phyloP scores from a whole-genome alignment of 2,329 filamentous ascomycete species.

The Arachnomyces sp. region DNA sequence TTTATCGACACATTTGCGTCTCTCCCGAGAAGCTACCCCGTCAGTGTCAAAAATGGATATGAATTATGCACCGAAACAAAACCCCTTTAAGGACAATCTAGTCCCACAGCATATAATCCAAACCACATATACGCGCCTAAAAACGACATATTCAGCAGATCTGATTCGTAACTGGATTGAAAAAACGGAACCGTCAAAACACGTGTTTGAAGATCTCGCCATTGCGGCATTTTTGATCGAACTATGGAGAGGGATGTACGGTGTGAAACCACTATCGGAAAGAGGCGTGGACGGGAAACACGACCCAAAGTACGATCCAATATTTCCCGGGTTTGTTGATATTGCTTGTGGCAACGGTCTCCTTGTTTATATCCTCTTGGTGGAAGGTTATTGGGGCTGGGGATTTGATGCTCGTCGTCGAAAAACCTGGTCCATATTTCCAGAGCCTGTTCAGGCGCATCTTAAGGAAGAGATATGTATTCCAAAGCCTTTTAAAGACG shows the following conservation, averaged over 20 bases:
- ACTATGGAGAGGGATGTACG: constrained; percentile 81
- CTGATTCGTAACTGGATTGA: constrained; percentile 77
- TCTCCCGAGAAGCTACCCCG: no score
- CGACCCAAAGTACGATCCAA: constrained; percentile 10
- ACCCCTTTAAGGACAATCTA: constrained; percentile 76
- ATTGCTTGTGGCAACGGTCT: constrained; percentile 94
- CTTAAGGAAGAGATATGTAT: constrained; percentile 56
- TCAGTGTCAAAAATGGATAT: no score
- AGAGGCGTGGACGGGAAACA: constrained; percentile 16
- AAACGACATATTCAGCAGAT: constrained; percentile 64
- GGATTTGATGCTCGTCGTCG: constrained; percentile 85
- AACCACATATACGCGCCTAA: constrained; percentile 72
- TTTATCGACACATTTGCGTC: constrained; percentile 30
- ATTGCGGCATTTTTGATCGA: constrained; percentile 92
- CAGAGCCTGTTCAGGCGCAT: constrained; percentile 37
- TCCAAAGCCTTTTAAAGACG: constrained; percentile 42
- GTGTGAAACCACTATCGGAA: constrained; percentile 17
- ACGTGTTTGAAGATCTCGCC: constrained; percentile 88
- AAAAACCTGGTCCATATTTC: constrained; percentile 77
- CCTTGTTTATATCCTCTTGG: constrained; percentile 70
- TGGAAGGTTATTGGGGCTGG: constrained; percentile 77
- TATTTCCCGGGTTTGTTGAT: constrained; percentile 86
- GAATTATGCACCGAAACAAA: constrained; percentile 39
- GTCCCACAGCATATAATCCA: constrained; percentile 72
- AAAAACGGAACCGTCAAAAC: constrained; percentile 76